Evolutionary conservation across 352 stramenopile genomes (phyloP), one percentile per base, ranked within the genome.

Genomic region (Phytophthora brassicae): DNA sequence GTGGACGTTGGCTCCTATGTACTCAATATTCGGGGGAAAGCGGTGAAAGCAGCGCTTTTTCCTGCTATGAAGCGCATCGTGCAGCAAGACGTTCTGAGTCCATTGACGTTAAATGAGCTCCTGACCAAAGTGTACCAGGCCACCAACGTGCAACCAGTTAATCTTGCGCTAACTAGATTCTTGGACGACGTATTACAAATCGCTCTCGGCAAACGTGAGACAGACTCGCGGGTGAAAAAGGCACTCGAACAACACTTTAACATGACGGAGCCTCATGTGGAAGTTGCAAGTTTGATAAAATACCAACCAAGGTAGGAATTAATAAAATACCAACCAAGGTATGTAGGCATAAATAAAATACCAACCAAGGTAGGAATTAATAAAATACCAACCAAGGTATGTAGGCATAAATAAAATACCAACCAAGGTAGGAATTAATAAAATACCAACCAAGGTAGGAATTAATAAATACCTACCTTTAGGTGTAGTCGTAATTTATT

Each of bases 61-160:
- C 78, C 78, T 12, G 54, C 60, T 1, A 64, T 90, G 38, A 38
- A 78, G 9, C 78, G 76, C 23, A 86, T 91, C 28, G 52, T 89
- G 6, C 60, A 77, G 24, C 78, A 84, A 54, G 82, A 89, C 24
- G 61, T 56, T 1, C 59, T 70, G 41, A 86, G 76, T 17, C 80
- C 80, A 12, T 52, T 91, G 20, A 59, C 54, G 2, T 24, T 85
- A 7, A 19, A 44, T 4, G 66, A 88, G 16, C 48, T 89, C 24
- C 64, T 91, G 12, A 56, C 35, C 0, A 41, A 42, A 11, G 49
- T 92, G 0, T 46, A 67, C 41, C 58, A 59, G 24, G 64, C 44
- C n/a, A 46, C 22, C 24, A 62, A 77, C 2, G 23, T 9, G 1
- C 8, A 49, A 19, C 52, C 78, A 26, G 67, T 70, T 6, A 77